Evolutionary conservation across 495 filamentous ascomycete genomes (phyloP).

Genomic region (Aspergillus leporis): DNA sequence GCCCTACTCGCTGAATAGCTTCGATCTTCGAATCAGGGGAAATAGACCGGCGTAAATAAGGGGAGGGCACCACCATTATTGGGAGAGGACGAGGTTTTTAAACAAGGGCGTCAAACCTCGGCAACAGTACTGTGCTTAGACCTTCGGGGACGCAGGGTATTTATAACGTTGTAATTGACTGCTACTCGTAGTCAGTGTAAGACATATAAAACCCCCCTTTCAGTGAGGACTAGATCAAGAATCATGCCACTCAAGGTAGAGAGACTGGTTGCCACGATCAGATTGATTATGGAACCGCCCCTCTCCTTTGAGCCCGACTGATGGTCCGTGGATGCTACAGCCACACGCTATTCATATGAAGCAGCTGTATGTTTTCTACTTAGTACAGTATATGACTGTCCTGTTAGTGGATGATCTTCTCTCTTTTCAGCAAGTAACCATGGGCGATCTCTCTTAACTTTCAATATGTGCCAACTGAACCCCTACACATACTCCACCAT

Average conservation of each 20-base stretch:
- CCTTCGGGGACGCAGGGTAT: background rate
- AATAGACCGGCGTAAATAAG: background rate
- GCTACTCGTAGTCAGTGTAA: background rate
- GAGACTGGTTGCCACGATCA: background rate
- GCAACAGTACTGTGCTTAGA: background rate
- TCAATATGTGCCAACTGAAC: background rate
- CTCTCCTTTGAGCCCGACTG: background rate
- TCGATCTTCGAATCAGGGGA: background rate
- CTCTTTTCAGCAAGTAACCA: background rate
- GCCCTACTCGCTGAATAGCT: background rate
- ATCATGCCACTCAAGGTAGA: background rate
- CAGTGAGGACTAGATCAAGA: background rate
- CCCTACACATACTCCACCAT: background rate
- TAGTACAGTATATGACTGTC: background rate
- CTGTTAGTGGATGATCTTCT: background rate
- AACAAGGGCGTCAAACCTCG: conserved; percentile 2
- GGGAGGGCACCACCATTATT: background rate
- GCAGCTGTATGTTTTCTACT: background rate
- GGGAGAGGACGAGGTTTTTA: background rate
- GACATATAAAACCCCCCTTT: background rate
- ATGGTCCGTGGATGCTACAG: background rate
- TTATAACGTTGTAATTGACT: no score
- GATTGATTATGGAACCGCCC: background rate
- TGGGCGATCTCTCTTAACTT: background rate
- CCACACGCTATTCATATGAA: background rate